Conservation (phyloP, 2,329 filamentous ascomycete genomes). For the Fusarium sp. region DNA sequence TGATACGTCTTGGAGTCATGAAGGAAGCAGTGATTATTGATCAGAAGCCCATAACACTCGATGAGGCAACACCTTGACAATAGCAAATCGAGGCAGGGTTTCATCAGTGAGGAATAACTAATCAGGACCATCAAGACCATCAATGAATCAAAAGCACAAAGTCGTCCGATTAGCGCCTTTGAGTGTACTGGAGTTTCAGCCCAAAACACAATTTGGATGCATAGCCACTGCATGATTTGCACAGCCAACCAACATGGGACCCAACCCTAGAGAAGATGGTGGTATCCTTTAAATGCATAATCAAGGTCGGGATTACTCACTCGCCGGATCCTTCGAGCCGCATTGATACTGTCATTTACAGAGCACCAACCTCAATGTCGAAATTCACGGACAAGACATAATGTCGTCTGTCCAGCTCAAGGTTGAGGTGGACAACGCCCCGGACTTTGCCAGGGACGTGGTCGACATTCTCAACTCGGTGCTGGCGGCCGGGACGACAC, state of each 20-base stretch:
- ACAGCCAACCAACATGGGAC: neutral
- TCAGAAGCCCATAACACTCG: too few relatives aligned
- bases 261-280: neutral
- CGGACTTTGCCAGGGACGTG: conserved; percentile 12
- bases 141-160: neutral
- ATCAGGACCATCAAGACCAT: too few relatives aligned
- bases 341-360: neutral
- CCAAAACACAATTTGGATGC: neutral
- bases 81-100: too few relatives aligned
- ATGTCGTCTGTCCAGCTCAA: conserved; percentile 4
- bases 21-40: too few relatives aligned
- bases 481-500: neutral
- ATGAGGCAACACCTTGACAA: too few relatives aligned
- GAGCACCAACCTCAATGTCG: neutral
- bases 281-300: neutral
- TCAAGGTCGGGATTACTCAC: neutral
- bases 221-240: neutral
- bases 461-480: conserved; percentile 18
- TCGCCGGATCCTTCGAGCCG: neutral
- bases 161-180: neutral
- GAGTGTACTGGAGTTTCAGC: neutral
- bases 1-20: too few relatives aligned
- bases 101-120: too few relatives aligned
- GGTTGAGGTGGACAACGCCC: conserved; percentile 10
- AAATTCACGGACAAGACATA: neutral